Evolutionary conservation across 2,329 filamentous ascomycete genomes (phyloP).

Genomic region (Berkeleyomyces rouxiae): DNA sequence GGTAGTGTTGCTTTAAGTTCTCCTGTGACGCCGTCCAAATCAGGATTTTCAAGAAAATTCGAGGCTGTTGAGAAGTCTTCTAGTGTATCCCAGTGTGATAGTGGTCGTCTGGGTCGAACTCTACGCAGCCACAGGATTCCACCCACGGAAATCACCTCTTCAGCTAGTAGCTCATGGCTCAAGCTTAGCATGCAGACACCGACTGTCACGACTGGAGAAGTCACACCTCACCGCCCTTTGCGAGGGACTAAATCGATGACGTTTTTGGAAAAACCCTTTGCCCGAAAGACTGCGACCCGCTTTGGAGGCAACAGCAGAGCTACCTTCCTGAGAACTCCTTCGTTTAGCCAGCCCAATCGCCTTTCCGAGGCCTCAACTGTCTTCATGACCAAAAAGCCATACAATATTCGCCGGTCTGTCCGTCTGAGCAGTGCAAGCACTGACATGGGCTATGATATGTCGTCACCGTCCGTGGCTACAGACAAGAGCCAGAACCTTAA

Average conservation of each 20-base stretch:
- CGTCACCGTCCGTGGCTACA: background rate
- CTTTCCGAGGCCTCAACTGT: constrained; percentile 8
- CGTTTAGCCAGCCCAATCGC: background rate
- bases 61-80: background rate
- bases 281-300: background rate
- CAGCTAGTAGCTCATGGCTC: background rate
- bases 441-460: background rate
- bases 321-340: constrained; percentile 6
- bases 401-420: constrained; percentile 8
- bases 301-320: constrained; percentile 2
- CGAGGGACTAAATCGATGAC: constrained; percentile 13
- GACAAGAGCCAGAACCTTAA: constrained; percentile 4
- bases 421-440: constrained; percentile 9
- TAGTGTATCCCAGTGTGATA: background rate
- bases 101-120: constrained; percentile 2
- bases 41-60: background rate
- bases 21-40: background rate
- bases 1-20: background rate
- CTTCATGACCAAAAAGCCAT: background rate
- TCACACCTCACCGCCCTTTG: background rate
- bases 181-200: background rate
- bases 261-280: constrained; percentile 10
- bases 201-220: background rate
- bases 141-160: constrained; percentile 3
- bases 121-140: constrained; percentile 2